Evolutionary conservation across 2,329 filamentous ascomycete species (phyloP).

Genomic region (Pseudonectria foliicola): DNA sequence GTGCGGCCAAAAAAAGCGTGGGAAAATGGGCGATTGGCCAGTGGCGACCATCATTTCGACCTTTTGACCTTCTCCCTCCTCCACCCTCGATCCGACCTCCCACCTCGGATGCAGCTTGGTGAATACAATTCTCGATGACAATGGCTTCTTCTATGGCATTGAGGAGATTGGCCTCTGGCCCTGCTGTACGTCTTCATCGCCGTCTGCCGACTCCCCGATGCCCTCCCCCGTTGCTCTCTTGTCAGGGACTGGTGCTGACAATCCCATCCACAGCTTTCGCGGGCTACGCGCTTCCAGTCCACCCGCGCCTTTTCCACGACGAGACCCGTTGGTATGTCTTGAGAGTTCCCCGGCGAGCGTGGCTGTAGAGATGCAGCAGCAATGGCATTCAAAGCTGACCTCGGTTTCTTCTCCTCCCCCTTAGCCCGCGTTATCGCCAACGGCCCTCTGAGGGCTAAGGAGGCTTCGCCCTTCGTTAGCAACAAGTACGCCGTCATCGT

Average conservation of each 20-base stretch:
- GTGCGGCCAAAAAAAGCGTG: constrained; percentile 18
- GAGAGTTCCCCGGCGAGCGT: too few relatives aligned
- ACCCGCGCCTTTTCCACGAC: constrained; percentile 78
- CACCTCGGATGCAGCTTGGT: constrained; percentile 26
- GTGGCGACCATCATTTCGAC: constrained; percentile 7
- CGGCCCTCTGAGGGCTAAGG: constrained; percentile 82
- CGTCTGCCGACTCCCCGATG: constrained; percentile 5
- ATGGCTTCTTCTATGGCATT: constrained; percentile 60
- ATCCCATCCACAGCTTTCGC: constrained; percentile 47
- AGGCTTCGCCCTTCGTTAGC: constrained; percentile 79
- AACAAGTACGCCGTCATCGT: constrained; percentile 92
- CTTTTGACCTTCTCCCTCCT: constrained; percentile 10
- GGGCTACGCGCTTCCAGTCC: constrained; percentile 54
- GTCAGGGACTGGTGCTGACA: too few relatives aligned
- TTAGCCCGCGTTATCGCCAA: constrained; percentile 79
- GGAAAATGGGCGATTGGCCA: constrained; percentile 18
- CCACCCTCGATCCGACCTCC: constrained; percentile 21
- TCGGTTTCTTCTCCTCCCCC: constrained; percentile 2
- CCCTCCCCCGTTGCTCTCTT: too few relatives aligned
- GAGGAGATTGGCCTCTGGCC: constrained; percentile 51
- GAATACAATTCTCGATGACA: constrained; percentile 24
- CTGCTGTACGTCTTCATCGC: constrained; percentile 42
- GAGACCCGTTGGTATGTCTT: constrained; percentile 61
- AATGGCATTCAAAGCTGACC: constrained; percentile 12
- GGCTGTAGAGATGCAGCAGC: background rate